A percentile compares a stretch with the other conserved stretches of the same genome.
Evolutionary conservation across 164 flowering plant genomes (phyloP).

Genomic region (Pachysandra terminalis): DNA sequence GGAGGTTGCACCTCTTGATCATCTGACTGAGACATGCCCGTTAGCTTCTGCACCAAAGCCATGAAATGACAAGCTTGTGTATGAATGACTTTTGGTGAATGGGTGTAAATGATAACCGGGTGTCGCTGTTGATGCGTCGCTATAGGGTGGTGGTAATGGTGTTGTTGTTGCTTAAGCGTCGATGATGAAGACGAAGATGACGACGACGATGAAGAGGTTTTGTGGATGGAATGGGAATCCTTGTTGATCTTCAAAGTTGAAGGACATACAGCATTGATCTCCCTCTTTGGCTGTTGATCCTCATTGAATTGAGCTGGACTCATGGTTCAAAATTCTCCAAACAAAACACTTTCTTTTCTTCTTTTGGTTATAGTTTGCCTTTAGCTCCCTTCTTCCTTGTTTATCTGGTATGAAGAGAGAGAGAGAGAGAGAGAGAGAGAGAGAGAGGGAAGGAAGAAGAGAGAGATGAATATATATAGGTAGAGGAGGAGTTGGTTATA

Average conservation of each 20-base stretch:
- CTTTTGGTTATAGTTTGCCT: neutral
- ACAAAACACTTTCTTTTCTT: too few relatives aligned
- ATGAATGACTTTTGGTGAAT: slow-evolving; percentile 67
- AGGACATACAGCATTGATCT: slow-evolving; percentile 45
- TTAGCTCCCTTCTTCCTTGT: too few relatives aligned
- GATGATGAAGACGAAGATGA: slow-evolving; percentile 6
- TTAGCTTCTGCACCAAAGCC: slow-evolving; percentile 71
- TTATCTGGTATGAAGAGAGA: too few relatives aligned
- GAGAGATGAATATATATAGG: too few relatives aligned
- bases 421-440: too few relatives aligned
- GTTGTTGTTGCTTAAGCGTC: too few relatives aligned
- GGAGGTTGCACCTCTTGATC: neutral
- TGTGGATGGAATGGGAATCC: slow-evolving; percentile 42
- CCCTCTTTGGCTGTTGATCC: slow-evolving; percentile 13
- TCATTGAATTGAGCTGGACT: slow-evolving; percentile 26
- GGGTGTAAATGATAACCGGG: slow-evolving; percentile 64
- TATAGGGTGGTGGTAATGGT: too few relatives aligned
- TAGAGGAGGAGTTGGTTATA: too few relatives aligned
- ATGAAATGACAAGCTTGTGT: slow-evolving; percentile 66
- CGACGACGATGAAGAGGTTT: slow-evolving; percentile 25
- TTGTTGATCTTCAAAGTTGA: slow-evolving; percentile 47
- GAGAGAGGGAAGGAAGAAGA: too few relatives aligned
- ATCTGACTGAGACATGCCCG: slow-evolving; percentile 39
- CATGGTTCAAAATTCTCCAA: slow-evolving; percentile 22
- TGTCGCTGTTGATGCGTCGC: slow-evolving; percentile 18